Base-by-base conservation (phyloP, 805 yeast species). In the Candida ulmi region DNA sequence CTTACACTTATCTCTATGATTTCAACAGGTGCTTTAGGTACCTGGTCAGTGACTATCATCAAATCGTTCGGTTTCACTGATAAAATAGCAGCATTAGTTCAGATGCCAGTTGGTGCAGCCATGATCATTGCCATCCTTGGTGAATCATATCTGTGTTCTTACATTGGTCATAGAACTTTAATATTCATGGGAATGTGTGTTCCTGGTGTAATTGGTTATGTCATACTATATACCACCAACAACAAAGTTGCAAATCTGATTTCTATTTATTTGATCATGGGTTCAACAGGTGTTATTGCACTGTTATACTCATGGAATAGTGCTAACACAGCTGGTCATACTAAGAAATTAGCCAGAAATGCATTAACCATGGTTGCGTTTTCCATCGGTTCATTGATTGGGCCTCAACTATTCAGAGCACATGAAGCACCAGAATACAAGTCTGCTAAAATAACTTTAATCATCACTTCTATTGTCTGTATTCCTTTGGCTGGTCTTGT, bases 261-360 rank as follows among this genome's bases (percentile, higher is more conserved):
- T 38, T 68, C 75, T 5, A 64, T 76, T 31, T 75, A 76, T 47
- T 51, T 73, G 52, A 63, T 69, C 35, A 65, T 77, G 70, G 66
- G 80, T 49, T 71, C 83, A 32, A 71, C 79, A 24, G 66, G 78
- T 60, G 66, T 75, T 38, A 77, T 75, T 39, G 74, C 83, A 1
- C 64, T 78, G 38, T 63, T 78, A 24, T 78, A 76, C 50, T 71
- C 78, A 5, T 78, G 83, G 84, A 75, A 75, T 44, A 69, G 74
- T 40, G 71, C 80, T 34, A 78, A 78, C 47, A 76, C 81, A 8
- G 75, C 83, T 1, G 83, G 84, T 2, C 73, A 76, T 40, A 75
- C 81, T 6, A 78, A 78, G 50, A 68, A 78, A 44, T 58, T 76
- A 19, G 69, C 70, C 25, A 61, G 81, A 43, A 76, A 75, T 48